Evolutionary conservation across 441 rosid species (phyloP).

Genomic region (Populus trichocarpa): DNA sequence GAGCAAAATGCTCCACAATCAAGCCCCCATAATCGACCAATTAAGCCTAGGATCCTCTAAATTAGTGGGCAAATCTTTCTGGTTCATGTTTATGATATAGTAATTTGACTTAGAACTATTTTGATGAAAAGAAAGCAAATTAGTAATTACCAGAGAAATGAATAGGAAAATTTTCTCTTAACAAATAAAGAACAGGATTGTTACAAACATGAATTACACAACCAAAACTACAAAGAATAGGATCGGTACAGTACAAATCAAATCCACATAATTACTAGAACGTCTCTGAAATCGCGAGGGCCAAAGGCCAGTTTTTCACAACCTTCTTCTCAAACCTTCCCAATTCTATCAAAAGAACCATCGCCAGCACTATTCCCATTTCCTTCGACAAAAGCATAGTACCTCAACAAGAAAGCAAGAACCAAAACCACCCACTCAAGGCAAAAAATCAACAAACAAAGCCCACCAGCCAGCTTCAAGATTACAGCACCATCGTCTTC

Average conservation of each 20-base stretch:
- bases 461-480: conserved; percentile 69
- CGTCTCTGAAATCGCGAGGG: conserved; percentile 45
- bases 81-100: background rate
- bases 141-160: background rate
- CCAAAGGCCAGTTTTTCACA: conserved; percentile 73
- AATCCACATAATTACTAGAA: background rate
- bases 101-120: background rate
- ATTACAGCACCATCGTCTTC: conserved; percentile 74
- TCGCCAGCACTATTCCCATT: background rate
- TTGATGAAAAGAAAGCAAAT: background rate
- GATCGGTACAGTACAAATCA: background rate
- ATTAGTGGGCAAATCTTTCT: background rate
- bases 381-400: conserved; percentile 53
- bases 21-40: no score
- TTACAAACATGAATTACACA: background rate
- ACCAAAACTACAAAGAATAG: background rate
- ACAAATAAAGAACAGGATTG: background rate
- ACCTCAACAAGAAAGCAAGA: conserved; percentile 74
- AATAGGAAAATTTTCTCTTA: background rate
- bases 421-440: conserved; percentile 73
- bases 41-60: no score
- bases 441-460: conserved; percentile 58
- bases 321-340: conserved; percentile 38
- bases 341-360: conserved; percentile 21
- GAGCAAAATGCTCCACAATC: no score